Evolutionary conservation across 345 rosid species (phyloP).

Genomic region (Lenwebbia sp.): DNA sequence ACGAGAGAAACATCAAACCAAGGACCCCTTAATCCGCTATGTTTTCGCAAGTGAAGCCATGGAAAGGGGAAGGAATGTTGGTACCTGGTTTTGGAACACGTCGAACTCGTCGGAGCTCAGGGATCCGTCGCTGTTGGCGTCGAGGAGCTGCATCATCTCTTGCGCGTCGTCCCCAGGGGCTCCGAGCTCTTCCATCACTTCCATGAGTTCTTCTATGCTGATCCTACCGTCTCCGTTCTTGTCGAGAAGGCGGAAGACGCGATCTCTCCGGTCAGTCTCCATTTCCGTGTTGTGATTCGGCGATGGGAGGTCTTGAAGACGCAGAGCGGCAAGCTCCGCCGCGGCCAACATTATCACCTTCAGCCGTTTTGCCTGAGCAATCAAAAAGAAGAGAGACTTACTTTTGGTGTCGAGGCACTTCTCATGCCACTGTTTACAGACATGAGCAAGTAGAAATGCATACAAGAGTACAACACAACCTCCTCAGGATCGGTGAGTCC

Average conservation of each 20-base stretch:
- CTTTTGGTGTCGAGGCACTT: neutral
- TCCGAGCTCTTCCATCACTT: constrained; percentile 97
- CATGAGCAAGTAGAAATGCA: neutral
- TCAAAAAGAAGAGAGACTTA: neutral
- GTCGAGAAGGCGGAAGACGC: constrained; percentile 68
- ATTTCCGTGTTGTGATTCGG: constrained; percentile 23
- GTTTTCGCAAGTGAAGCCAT: neutral
- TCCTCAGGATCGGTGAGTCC: constrained; percentile 86
- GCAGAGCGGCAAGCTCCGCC: constrained; percentile 85
- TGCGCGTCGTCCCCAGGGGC: constrained; percentile 87
- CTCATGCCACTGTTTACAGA: neutral
- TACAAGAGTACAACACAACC: constrained; percentile 15
- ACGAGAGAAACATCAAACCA: neutral
- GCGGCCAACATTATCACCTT: constrained; percentile 98
- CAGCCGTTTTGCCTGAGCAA: constrained; percentile 58
- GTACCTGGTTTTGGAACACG: constrained; percentile 76
- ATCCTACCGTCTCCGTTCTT: constrained; percentile 93
- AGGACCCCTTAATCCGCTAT: neutral
- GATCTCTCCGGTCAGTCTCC: constrained; percentile 43
- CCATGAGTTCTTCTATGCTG: constrained; percentile 86
- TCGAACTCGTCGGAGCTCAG: constrained; percentile 86
- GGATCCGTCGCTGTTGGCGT: constrained; percentile 88
- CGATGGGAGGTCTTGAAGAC: constrained; percentile 71
- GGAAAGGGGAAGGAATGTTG: neutral
- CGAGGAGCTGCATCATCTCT: constrained; percentile 95